Evolutionary conservation across 2,329 filamentous ascomycete species (phyloP), one percentile per base, ranked within the genome.

Genomic region (Biscogniauxia mediterranea): DNA sequence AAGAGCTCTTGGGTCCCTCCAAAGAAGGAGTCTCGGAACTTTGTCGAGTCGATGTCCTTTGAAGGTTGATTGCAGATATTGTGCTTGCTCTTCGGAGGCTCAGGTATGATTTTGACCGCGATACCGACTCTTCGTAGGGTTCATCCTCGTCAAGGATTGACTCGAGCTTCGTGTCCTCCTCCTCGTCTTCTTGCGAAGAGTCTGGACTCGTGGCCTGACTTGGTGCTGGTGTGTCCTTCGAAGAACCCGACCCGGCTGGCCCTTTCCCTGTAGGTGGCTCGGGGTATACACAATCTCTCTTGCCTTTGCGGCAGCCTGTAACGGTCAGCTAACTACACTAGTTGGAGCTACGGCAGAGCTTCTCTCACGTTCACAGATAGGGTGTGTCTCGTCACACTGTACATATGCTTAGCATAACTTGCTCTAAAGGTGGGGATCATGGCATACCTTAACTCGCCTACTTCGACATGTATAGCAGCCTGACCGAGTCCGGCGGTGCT

Each of bases 391-490:
- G 74, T 98, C 95, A 75, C 95, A 99, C 91, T 97, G 68, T 21
- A 52, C n/a, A 26, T 49, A 46, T 59, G 58, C 51, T 76, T 66
- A 76, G 71, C 58, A 63, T 62, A 70, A 61, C 51, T 52, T 38
- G 51, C 50, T 17, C 57, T 4, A 46, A 46, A 50, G 56, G 19
- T 50, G 19, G 15, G 13, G 23, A 52, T 23, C 38, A 42, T 50
- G 49, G n/a, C 72, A 66, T 79, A 88, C 87, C 82, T 90, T 98
- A 56, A 98, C 93, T 75, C 95, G 86, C 67, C 95, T 86, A 70
- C 89, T 89, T 61, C 95, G 86, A 76, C 95, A 99, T 54, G 93
- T 98, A 66, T 83, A 97, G 78, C 95, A 99, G 26, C 95, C 95
- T 65, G 93, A 97, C 69, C 95, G 85, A 52, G 95, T 98, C 68